phyloP scores from a whole-genome alignment of 768 basidiomycete genomes.

The Boletus subparvulus region DNA sequence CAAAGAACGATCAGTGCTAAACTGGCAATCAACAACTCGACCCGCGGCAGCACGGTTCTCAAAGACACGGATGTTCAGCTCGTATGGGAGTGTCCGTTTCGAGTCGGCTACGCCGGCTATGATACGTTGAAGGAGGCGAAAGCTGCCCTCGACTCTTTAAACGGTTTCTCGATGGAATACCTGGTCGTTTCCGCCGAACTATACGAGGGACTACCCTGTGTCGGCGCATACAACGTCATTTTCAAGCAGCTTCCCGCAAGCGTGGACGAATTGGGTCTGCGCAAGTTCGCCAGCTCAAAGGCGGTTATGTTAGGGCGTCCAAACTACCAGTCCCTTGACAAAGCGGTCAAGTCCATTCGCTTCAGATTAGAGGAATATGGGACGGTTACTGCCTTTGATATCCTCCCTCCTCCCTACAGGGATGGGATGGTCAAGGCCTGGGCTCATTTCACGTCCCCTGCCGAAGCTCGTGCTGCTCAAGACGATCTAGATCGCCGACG shows the following conservation, averaged over 20 bases:
- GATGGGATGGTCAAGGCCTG: constrained; percentile 51
- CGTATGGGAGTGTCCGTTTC: constrained; percentile 57
- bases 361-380: constrained; percentile 40
- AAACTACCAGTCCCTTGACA: constrained; percentile 40
- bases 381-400: constrained; percentile 41
- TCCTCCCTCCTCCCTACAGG: constrained; percentile 50
- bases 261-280: constrained; percentile 41
- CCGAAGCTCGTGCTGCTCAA: constrained; percentile 53
- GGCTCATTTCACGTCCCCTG: constrained; percentile 52
- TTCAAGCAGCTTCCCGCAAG: constrained; percentile 54
- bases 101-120: constrained; percentile 65
- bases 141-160: constrained; percentile 46
- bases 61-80: constrained; percentile 57
- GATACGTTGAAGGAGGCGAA: constrained; percentile 46
- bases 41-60: constrained; percentile 38
- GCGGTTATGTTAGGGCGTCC: constrained; percentile 53
- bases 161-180: constrained; percentile 37
- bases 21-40: constrained; percentile 42
- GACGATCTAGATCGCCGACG: constrained; percentile 46
- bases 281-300: constrained; percentile 45
- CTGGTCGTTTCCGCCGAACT: constrained; percentile 46
- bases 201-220: constrained; percentile 57
- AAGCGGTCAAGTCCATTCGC: constrained; percentile 39
- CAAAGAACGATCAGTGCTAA: constrained; percentile 44
- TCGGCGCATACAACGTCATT: constrained; percentile 60